phyloP scores from a whole-genome alignment of 768 basidiomycete genomes.

The Lentinula sp. region DNA sequence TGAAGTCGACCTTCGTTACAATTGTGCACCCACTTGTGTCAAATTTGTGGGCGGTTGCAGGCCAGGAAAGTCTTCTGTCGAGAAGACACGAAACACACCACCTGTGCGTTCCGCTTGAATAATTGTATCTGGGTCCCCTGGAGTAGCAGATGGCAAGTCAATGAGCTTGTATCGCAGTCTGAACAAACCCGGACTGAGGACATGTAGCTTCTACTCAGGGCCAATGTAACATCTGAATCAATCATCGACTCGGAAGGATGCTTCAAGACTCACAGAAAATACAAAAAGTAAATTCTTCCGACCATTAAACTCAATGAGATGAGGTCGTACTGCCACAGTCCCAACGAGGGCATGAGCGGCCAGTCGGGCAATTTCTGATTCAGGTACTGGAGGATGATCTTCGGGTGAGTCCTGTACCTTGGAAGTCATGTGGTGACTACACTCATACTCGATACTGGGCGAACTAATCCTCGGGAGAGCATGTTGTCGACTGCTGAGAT shows the following conservation, averaged over 20 bases:
- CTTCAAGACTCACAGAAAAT: slow-evolving; percentile 44
- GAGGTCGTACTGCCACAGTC: slow-evolving; percentile 53
- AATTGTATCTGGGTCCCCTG: slow-evolving; percentile 23
- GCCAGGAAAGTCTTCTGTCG: slow-evolving; percentile 68
- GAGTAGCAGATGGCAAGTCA: slow-evolving; percentile 44
- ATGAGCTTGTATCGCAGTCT: slow-evolving; percentile 61
- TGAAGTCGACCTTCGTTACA: too few species aligned
- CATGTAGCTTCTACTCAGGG: slow-evolving; percentile 56
- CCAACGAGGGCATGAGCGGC: slow-evolving; percentile 35
- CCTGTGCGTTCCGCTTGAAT: slow-evolving; percentile 64
- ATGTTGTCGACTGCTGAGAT: not conserved
- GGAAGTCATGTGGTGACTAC: not conserved
- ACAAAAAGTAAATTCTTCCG: slow-evolving; percentile 54
- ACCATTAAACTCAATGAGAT: slow-evolving; percentile 49
- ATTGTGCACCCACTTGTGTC: slow-evolving; percentile 43
- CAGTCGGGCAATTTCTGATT: not conserved
- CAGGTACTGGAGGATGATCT: not conserved
- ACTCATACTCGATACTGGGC: too few species aligned
- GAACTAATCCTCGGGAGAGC: not conserved
- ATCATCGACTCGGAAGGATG: too few species aligned
- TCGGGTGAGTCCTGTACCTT: not conserved
- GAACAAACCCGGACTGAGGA: slow-evolving; percentile 63
- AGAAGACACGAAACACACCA: slow-evolving; percentile 57
- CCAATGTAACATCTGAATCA: not conserved
- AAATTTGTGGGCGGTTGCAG: slow-evolving; percentile 61